Evolutionary conservation across 1,284 basidiomycete species (phyloP), one percentile per base, ranked within the genome.

Genomic region (Puccinia hordei): DNA sequence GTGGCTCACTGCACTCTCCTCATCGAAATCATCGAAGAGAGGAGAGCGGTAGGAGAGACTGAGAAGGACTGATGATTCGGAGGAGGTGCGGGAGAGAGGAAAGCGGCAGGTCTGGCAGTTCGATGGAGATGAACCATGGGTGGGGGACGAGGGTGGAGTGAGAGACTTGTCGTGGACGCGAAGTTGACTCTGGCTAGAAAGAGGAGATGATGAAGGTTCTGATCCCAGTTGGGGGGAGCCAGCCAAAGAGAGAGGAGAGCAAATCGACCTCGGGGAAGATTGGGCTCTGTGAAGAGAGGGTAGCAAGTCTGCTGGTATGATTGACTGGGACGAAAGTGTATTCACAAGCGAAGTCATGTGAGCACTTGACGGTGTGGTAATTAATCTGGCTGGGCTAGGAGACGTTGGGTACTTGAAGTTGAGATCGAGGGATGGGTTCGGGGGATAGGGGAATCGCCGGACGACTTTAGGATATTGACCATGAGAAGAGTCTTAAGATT

Each of bases 81-180:
- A 35, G 30, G 61, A 35, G 19, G 61, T 19, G 17, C 61, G 61
- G 27, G 61, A 63, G 61, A 63, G 35, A 2, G 61, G 61, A 19
- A 41, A 33, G 30, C 35, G 61, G 35, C 61, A 63, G 61, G 61
- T 63, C 17, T 63, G 61, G 35, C 61, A 63, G 30, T 63, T 63
- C 27, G 61, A 63, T 35, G 61, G 61, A 5, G 61, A 33, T 6
- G 61, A 63, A 13, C 17, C 2, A 4, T 9, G 5, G 30, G 61
- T 33, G 22, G 61, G 61, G 30, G 61, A 63, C 8, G 30, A 63
- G 30, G 61, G 61, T 13, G 61, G 61, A 19, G 61, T 33, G 30
- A 19, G 61, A 2, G 61, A 63, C 35, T 33, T 33, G 30, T 63
- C 53, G 53, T n/a, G 30, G 30, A 38, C 35, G 17, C 2, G 35